A percentile compares a stretch with the other conserved stretches of the same genome.
These are phyloP conservation scores for Saturnispora diversa DNA, from an alignment of 805 yeast species.

Conservation along the genomic window DNA sequence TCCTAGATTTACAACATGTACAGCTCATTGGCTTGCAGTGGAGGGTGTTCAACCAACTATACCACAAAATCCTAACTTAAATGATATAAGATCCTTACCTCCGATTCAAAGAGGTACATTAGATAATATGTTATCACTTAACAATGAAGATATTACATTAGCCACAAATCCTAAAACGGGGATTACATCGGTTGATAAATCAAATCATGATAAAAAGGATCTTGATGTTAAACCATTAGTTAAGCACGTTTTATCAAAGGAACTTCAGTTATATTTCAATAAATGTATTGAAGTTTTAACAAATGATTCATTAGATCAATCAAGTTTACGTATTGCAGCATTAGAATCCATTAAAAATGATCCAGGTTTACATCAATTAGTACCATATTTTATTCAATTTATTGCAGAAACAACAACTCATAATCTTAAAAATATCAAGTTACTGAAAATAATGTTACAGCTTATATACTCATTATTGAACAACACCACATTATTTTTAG, in stretches of 20 bases:
- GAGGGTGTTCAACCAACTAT: slow-evolving; percentile 98
- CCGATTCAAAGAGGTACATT: slow-evolving; percentile 80
- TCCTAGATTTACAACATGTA: slow-evolving; percentile 84
- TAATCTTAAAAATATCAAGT: slow-evolving; percentile 62
- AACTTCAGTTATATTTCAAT: slow-evolving; percentile 87
- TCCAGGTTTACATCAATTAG: slow-evolving; percentile 93
- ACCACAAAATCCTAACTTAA: slow-evolving; percentile 86
- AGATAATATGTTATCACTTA: slow-evolving; percentile 48
- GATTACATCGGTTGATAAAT: slow-evolving; percentile 23
- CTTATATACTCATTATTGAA: slow-evolving; percentile 77
- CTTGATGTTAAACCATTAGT: slow-evolving; percentile 77
- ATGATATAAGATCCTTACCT: slow-evolving; percentile 70
- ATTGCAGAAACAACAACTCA: slow-evolving; percentile 92
- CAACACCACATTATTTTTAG: slow-evolving; percentile 79
- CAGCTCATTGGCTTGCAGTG: slow-evolving; percentile 96
- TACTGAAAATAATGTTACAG: slow-evolving; percentile 78
- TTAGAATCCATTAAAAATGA: slow-evolving; percentile 77
- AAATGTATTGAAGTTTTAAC: slow-evolving; percentile 75
- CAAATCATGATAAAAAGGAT: slow-evolving; percentile 33
- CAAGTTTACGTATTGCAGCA: slow-evolving; percentile 66
- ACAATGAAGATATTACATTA: slow-evolving; percentile 35
- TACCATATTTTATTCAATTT: slow-evolving; percentile 93
- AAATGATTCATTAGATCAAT: slow-evolving; percentile 35
- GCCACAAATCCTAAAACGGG: slow-evolving; percentile 26
- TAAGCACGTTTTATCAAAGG: slow-evolving; percentile 90